Evolutionary conservation across 2,329 filamentous ascomycete species (phyloP).

Genomic region (Fusarium continuum): DNA sequence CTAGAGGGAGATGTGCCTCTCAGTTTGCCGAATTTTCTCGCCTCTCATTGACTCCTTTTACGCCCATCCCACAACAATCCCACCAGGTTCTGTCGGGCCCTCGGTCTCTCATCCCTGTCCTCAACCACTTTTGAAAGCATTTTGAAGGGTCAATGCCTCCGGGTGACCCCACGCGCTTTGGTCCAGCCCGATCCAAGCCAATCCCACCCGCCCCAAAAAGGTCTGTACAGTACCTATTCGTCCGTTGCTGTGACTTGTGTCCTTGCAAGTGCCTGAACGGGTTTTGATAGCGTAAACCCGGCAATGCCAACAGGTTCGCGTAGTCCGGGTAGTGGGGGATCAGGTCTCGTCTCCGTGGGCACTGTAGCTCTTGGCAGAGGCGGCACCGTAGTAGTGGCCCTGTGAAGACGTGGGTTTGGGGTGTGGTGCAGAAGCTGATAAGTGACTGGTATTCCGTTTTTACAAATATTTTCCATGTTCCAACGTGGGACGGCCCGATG

Average conservation of each 20-base stretch:
- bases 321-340: conserved; percentile 18
- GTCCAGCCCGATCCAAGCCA: conserved; percentile 22
- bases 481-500: conserved; percentile 4
- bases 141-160: conserved; percentile 24
- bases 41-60: conserved; percentile 33
- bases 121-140: conserved; percentile 16
- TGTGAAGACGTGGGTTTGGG: neutral
- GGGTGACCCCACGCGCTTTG: conserved; percentile 23
- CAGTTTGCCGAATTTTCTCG: conserved; percentile 23
- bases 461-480: neutral
- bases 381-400: conserved; percentile 14
- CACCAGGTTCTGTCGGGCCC: conserved; percentile 21
- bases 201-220: conserved; percentile 10
- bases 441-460: conserved; percentile 20
- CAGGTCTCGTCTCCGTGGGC: conserved; percentile 15
- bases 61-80: conserved; percentile 24
- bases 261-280: conserved; percentile 19
- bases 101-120: conserved; percentile 25
- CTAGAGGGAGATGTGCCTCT: conserved; percentile 32
- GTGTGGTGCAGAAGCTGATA: conserved; percentile 14
- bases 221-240: conserved; percentile 13
- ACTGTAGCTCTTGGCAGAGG: conserved; percentile 13
- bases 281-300: conserved; percentile 36
- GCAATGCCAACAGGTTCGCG: conserved; percentile 30
- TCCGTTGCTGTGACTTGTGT: conserved; percentile 18